Percentiles rank a stretch among this genome's conserved stretches.
phyloP scores from a whole-genome alignment of 805 yeast species.

The Wickerhamomyces alni region DNA sequence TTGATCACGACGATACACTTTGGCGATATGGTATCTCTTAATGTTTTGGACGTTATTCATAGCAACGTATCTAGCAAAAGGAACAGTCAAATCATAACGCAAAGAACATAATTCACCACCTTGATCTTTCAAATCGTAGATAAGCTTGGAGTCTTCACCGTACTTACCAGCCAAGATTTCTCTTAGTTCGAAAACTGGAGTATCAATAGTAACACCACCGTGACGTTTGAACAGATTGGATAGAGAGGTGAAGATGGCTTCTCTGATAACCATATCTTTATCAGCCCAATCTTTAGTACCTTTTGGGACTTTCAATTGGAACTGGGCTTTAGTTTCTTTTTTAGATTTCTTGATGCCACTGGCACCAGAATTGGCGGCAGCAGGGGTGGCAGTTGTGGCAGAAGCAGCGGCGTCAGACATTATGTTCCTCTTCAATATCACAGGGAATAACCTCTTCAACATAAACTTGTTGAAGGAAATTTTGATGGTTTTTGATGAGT shows the following conservation, averaged over 20 bases:
- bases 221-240: slow-evolving; percentile 81
- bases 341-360: slow-evolving; percentile 6
- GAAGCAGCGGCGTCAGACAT: slow-evolving; percentile 2
- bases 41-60: slow-evolving; percentile 87
- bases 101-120: slow-evolving; percentile 97
- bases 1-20: slow-evolving; percentile 98
- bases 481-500: neutral
- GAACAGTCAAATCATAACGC: slow-evolving; percentile 96
- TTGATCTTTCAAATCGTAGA: slow-evolving; percentile 94
- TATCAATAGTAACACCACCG: slow-evolving; percentile 97
- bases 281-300: slow-evolving; percentile 99
- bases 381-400: slow-evolving; percentile 5
- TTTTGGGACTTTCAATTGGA: slow-evolving; percentile 88
- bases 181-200: slow-evolving; percentile 95
- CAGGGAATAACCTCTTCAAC: slow-evolving; percentile 2
- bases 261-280: slow-evolving; percentile 92
- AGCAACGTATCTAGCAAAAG: slow-evolving; percentile 96
- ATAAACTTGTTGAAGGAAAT: neutral
- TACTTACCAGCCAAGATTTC: slow-evolving; percentile 95
- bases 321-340: slow-evolving; percentile 46
- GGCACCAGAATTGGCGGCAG: slow-evolving; percentile 1
- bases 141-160: slow-evolving; percentile 97
- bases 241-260: slow-evolving; percentile 72
- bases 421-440: slow-evolving; percentile 1
- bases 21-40: slow-evolving; percentile 95